A percentile compares a stretch with the other conserved stretches of the same genome.
phyloP scores from a whole-genome alignment of 768 basidiomycete species.

The Hygrophorus russula region DNA sequence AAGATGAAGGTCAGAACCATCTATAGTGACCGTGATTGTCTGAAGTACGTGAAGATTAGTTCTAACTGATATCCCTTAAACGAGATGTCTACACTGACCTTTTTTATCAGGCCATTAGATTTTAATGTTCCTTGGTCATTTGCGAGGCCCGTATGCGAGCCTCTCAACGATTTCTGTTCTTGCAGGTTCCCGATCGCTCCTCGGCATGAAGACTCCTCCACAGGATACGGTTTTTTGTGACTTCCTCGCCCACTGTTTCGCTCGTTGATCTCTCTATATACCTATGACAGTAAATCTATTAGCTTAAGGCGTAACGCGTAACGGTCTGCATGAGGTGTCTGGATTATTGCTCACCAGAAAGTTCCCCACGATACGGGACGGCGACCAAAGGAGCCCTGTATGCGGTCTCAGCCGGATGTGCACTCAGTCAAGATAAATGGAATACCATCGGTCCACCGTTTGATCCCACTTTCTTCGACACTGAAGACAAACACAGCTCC shows the following conservation, averaged over 20 bases:
- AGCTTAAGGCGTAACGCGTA: constrained; percentile 2
- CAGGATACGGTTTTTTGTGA: constrained; percentile 39
- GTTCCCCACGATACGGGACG: constrained; percentile 76
- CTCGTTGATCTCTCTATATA: constrained; percentile 74
- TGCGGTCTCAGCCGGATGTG: too few species aligned
- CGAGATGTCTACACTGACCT: constrained; percentile 34
- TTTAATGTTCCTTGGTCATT: constrained; percentile 54
- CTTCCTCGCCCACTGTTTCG: constrained; percentile 45
- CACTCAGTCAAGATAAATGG: too few species aligned
- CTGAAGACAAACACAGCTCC: constrained; percentile 81
- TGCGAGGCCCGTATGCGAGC: constrained; percentile 19
- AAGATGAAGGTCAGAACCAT: constrained; percentile 71
- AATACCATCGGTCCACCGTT: constrained; percentile 68
- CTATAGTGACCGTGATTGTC: constrained; percentile 80
- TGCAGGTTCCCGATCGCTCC: constrained; percentile 25
- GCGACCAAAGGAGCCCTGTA: constrained; percentile 53
- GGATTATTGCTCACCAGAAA: constrained; percentile 47
- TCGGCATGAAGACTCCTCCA: constrained; percentile 33
- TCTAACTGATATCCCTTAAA: neutral
- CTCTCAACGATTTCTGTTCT: constrained; percentile 24
- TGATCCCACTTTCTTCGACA: constrained; percentile 82
- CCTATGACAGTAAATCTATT: constrained; percentile 25
- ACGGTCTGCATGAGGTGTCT: too few species aligned
- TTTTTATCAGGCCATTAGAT: constrained; percentile 70
- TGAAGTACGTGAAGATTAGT: constrained; percentile 16